phyloP scores from a whole-genome alignment of 441 rosid species.

The Eruca vesicaria region DNA sequence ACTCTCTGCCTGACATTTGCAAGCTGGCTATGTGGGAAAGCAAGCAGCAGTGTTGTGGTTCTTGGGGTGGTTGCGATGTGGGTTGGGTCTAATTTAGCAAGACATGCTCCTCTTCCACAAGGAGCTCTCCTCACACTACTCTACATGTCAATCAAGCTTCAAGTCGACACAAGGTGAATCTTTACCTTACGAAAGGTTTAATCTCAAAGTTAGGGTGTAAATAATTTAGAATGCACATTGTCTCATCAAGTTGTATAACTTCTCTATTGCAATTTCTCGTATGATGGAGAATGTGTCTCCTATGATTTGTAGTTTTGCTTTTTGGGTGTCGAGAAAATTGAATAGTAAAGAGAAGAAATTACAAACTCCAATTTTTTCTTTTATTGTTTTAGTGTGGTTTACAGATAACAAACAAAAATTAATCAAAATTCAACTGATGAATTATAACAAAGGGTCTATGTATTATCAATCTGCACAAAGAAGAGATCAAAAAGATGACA shows the following conservation, averaged over 20 bases:
- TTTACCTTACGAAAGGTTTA: background rate
- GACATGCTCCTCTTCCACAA: conserved; percentile 76
- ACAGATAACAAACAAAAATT: conserved; percentile 18
- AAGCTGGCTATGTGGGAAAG: conserved; percentile 89
- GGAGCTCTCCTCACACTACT: conserved; percentile 79
- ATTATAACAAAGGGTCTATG: conserved; percentile 3
- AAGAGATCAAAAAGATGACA: conserved; percentile 2
- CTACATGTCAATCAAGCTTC: conserved; percentile 88
- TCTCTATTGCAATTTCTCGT: background rate
- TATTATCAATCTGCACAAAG: conserved; percentile 25
- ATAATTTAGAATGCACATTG: conserved; percentile 1
- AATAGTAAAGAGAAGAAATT: conserved; percentile 10
- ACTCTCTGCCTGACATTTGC: conserved; percentile 68
- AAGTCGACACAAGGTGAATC: conserved; percentile 50
- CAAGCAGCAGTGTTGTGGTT: conserved; percentile 71
- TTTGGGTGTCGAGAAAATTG: background rate
- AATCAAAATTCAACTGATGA: conserved; percentile 10
- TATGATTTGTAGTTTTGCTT: background rate
- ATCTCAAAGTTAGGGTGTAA: conserved; percentile 26
- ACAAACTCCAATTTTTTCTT: background rate
- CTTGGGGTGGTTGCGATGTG: conserved; percentile 68
- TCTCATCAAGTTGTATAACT: background rate
- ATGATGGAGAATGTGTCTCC: background rate
- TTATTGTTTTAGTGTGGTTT: background rate
- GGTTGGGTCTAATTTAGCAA: conserved; percentile 77